Base-by-base conservation (phyloP, 2,329 filamentous ascomycete genomes). In the Anthostomella pinea region DNA sequence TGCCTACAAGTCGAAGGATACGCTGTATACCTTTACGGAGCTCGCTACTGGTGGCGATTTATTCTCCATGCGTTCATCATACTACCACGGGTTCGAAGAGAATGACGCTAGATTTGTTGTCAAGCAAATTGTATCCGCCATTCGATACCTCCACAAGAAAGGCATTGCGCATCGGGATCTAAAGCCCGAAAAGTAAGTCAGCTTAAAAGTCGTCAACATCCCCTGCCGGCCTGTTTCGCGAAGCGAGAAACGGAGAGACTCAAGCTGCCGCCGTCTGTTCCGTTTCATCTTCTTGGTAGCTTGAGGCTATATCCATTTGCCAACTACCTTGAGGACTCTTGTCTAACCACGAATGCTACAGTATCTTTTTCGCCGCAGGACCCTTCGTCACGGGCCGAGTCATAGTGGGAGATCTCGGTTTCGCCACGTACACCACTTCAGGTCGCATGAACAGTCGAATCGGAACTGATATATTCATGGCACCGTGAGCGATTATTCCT, bases 1-100 rank as follows among this genome's bases (percentile, higher is more conserved):
- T 29, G 72, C 75, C 0, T 72, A 75, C 31, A 59, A 60, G 26
- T 76, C 73, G 4, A 55, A 58, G 3, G 59, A 70, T 37, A 69
- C 63, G 11, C 49, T 79, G 66, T 78, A 75, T 40, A 70, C 72
- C 0, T 78, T 81, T 39, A 75, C 69, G 2, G 74, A 80, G 33
- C 62, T 81, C 22, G 77, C 77, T 0, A 65, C 69, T 4, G 69
- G 77, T 1, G 74, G 74, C 0, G 74, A 78, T 43, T 54, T 77
- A 3, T 71, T 69, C 54, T 76, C 73, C 0, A 68, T 74, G 47
- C 51, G 72, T 8, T 46, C 60, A 28, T 23, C 20, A 19, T 19
- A 33, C 16, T 15, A 23, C 5, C 16, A 35, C 17, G 37, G 39
- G 20, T 51, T 72, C 17, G 46, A 52, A 1, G 70, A 74, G 39